A percentile compares a stretch with the other conserved stretches of the same genome.
Conservation (phyloP, 805 yeast genomes). For the Yarrowia sp. region DNA sequence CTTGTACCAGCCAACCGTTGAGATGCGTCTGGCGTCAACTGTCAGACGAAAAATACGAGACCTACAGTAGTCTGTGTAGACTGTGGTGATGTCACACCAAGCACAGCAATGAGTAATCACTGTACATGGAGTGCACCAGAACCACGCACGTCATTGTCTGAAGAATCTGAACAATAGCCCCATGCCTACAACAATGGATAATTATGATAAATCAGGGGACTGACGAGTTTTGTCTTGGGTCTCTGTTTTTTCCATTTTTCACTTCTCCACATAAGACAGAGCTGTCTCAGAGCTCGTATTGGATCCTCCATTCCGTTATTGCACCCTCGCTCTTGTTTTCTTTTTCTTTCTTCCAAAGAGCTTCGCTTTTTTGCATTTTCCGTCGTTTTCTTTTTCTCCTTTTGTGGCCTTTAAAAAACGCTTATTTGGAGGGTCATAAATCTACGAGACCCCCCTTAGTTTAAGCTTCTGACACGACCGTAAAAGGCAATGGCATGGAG, state of each 20-base stretch:
- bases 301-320: background rate
- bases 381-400: slow-evolving; percentile 3
- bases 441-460: slow-evolving; percentile 15
- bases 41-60: background rate
- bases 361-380: background rate
- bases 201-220: background rate
- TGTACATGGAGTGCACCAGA: too few species aligned
- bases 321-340: background rate
- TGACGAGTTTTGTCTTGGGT: background rate
- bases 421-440: slow-evolving; percentile 11
- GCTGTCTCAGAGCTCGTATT: slow-evolving; percentile 6
- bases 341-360: background rate
- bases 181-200: background rate
- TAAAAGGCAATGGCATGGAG: slow-evolving; percentile 9
- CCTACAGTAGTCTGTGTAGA: background rate
- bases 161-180: too few species aligned
- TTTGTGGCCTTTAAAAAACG: slow-evolving; percentile 2
- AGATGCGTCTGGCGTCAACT: background rate
- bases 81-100: too few species aligned
- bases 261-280: background rate
- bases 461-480: background rate
- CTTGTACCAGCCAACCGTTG: too few species aligned
- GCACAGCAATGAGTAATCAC: too few species aligned
- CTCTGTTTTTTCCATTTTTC: background rate
- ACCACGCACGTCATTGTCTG: too few species aligned